Percentiles rank a stretch among this genome's conserved stretches.
Conservation (phyloP, 2,329 filamentous ascomycete genomes). For the Verticillium nubilum region DNA sequence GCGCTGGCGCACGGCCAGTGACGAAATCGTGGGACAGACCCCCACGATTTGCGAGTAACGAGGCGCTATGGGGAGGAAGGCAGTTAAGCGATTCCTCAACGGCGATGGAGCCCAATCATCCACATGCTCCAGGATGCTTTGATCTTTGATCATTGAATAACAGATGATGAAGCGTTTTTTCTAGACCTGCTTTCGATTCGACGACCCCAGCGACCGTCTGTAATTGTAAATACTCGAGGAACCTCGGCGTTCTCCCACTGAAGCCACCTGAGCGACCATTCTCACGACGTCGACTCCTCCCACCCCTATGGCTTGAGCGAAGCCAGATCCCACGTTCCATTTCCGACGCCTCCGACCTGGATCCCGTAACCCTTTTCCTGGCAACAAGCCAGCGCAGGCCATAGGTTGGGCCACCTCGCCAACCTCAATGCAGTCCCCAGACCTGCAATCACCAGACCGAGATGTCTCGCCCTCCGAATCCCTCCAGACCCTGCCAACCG, state of each 20-base stretch:
- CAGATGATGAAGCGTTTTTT: background rate
- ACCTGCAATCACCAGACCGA: slow-evolving; percentile 51
- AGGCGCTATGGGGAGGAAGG: background rate
- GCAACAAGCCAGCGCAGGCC: background rate
- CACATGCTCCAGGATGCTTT: background rate
- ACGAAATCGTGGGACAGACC: background rate
- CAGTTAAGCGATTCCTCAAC: background rate
- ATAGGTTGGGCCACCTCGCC: background rate
- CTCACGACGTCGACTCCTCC: background rate
- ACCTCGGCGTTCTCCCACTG: background rate
- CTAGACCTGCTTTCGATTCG: background rate
- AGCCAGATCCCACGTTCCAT: background rate
- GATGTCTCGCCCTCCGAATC: slow-evolving; percentile 59
- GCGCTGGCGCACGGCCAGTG: background rate
- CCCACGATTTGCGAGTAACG: background rate
- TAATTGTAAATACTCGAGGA: background rate
- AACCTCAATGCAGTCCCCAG: slow-evolving; percentile 60
- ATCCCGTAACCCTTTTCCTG: background rate
- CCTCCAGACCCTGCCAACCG: slow-evolving; percentile 64
- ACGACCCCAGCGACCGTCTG: background rate
- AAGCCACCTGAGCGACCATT: too few relatives aligned
- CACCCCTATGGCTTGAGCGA: background rate
- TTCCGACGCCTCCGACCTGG: background rate
- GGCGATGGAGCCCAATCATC: background rate
- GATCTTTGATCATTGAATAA: background rate